phyloP scores from a whole-genome alignment of 306 rosid genomes.

The Citrullus mucosospermus region DNA sequence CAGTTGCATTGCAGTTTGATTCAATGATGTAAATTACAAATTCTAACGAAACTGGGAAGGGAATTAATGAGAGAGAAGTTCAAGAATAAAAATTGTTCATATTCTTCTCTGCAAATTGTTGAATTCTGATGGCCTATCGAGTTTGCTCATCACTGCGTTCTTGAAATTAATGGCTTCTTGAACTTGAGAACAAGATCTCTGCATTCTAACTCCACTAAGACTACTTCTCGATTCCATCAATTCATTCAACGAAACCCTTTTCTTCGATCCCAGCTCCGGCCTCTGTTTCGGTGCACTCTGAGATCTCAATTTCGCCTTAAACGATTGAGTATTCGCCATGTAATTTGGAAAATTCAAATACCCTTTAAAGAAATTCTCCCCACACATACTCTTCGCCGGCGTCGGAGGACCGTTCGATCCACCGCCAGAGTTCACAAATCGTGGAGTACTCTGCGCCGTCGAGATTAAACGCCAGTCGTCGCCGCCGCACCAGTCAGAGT shows the following conservation, averaged over 20 bases:
- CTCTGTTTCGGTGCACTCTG: constrained; percentile 86
- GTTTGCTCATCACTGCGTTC: constrained; percentile 69
- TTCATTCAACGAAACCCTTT: constrained; percentile 52
- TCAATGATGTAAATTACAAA: neutral
- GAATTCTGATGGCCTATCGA: constrained; percentile 37
- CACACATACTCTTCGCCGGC: constrained; percentile 48
- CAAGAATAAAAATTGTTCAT: neutral
- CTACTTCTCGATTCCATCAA: constrained; percentile 63
- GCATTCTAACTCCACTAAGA: constrained; percentile 70
- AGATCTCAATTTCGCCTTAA: constrained; percentile 78
- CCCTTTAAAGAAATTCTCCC: constrained; percentile 26
- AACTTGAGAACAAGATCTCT: constrained; percentile 66
- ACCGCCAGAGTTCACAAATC: constrained; percentile 35
- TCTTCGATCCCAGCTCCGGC: constrained; percentile 54
- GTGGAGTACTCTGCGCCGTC: constrained; percentile 83
- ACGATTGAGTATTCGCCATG: constrained; percentile 68
- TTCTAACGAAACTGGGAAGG: neutral
- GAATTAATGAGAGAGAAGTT: neutral
- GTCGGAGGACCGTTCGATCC: constrained; percentile 34
- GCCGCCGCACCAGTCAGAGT: constrained; percentile 51
- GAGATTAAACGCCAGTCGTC: constrained; percentile 56
- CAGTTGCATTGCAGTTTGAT: neutral
- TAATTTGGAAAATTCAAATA: constrained; percentile 43
- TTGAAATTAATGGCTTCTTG: constrained; percentile 67
- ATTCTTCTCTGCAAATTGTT: constrained; percentile 22